Evolutionary conservation across 1,284 basidiomycete genomes (phyloP), one percentile per base, ranked within the genome.

Genomic region (Ganoderma sinense): DNA sequence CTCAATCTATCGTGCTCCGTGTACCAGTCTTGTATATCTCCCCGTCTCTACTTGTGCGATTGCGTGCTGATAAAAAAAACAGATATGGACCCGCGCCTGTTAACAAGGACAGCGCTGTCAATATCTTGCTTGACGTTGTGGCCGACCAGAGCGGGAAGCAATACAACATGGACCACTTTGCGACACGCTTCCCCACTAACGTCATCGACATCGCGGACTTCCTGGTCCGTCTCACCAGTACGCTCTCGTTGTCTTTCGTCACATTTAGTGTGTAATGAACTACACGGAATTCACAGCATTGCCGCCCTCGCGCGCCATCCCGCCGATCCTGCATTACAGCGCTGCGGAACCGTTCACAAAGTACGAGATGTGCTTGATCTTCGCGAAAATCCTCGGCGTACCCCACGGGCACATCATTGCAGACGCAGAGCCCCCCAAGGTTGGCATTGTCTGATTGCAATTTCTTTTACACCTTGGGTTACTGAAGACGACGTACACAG

Each of bases 81-180:
- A 95, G 94, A 74, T 96, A 96, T 75, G 94, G 94, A 0, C 92
- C 93, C 4, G 88, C 91, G 5, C 87, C 89, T 33, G 87, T 88
- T 66, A 94, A 95, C 75, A 86, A 89, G 5, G 94, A 96, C 74
- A 89, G 89, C 8, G 94, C 94, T 0, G 85, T 96, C 69, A 96
- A 96, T 76, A 86, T 93, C 69, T 85, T 96, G 14, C 78, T 95
- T 31, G 94, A 96, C 77, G 83, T 94, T 58, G 93, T 96, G 0
- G 82, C 87, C 70, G 92, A 94, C 76, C 92, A 91, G 75, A 91
- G 91, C 10, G 91, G 91, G 6, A 94, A 94, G 80, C 83, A 82
- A 62, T 94, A 94, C 82, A 93, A 88, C 77, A 96, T 96, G 94
- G 94, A 96, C 77, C 92, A 96, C 80, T 95, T 89, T 77, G 94